Base-by-base conservation (phyloP, 768 basidiomycete species). In the Hydnum rufescens region DNA sequence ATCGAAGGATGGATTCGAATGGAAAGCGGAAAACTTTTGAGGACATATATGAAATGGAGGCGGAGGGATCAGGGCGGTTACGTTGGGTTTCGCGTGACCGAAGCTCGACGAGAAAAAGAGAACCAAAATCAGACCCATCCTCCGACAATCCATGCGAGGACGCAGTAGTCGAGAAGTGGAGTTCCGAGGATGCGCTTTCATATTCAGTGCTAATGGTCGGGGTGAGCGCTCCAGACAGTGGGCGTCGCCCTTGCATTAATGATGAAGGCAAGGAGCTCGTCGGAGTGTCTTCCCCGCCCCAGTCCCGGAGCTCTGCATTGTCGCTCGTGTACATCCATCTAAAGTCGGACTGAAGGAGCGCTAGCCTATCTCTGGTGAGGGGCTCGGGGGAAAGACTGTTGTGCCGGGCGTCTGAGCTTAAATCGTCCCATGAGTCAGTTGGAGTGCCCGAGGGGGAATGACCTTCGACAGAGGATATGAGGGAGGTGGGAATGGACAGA, bases 1-100 rank as follows among this genome's bases (percentile, higher is more conserved):
- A 32, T 13, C 49, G 49, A 6, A 50, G 32, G 18, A 29, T 31
- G 31, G 49, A 50, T 25, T 50, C 49, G 32, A 50, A 50, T 6
- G 49, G 49, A 13, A 50, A 31, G 18, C 16, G 49, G 26, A 50
- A 32, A 5, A 26, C 13, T 34, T 50, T 47, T 16, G 44, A 47
- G 8, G 13, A 13, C 8, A 8, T 19, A 19, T 39, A 39, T 39
- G 34, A 39, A 13, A 25, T 47, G 49, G 49, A 50, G 26, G 49
- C 28, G 13, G 32, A 50, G 49, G 49, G 49, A 16, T 13, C 8
- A 6, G 49, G 49, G 16, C 13, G 44, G 26, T 8, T 13, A 28
- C 26, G 13, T 8, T 16, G 8, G 26, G 13, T 28, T 16, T 26
- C 13, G 26, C 44, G 44, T 25, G 44, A 13, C 16, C 25, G 8